A percentile compares a stretch with the other conserved stretches of the same genome.
phyloP scores from a whole-genome alignment of 202 grass and related monocot genomes.

The Eragrostis tef region DNA sequence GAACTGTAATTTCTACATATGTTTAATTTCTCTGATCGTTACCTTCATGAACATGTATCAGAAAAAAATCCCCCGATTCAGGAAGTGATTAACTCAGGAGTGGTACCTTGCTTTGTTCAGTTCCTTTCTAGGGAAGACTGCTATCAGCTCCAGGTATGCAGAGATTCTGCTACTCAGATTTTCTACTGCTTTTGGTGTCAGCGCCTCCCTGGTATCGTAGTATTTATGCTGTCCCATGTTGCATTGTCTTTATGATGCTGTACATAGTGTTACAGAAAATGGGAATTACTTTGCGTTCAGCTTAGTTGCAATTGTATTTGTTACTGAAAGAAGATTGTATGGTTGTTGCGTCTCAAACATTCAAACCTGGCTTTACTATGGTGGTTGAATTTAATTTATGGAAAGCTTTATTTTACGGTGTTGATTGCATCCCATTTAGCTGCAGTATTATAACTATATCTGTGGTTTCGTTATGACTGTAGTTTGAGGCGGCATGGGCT shows the following conservation, averaged over 20 bases:
- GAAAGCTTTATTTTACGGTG: not conserved
- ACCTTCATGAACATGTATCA: slow-evolving; percentile 31
- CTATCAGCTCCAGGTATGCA: slow-evolving; percentile 65
- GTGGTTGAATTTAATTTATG: not conserved
- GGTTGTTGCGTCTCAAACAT: not conserved
- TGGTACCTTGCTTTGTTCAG: slow-evolving; percentile 63
- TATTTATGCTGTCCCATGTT: not conserved
- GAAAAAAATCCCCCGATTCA: slow-evolving; percentile 54
- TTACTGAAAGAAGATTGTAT: not conserved
- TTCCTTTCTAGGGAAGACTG: slow-evolving; percentile 67
- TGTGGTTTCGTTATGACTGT: slow-evolving; percentile 12
- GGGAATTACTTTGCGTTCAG: not conserved
- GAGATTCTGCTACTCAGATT: not conserved
- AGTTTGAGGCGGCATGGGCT: slow-evolving; percentile 77
- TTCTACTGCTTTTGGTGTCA: slow-evolving; percentile 15
- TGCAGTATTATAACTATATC: not conserved
- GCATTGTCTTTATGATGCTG: not conserved
- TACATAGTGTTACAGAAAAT: slow-evolving; percentile 7
- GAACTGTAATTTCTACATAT: not conserved
- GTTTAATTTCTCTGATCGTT: not conserved
- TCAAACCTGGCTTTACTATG: not conserved
- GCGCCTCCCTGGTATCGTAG: not conserved
- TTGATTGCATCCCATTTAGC: not conserved
- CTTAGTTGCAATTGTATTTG: not conserved
- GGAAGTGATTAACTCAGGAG: slow-evolving; percentile 57